Evolutionary conservation across 2,329 filamentous ascomycete species (phyloP).

Genomic region (Penicillium sp.): DNA sequence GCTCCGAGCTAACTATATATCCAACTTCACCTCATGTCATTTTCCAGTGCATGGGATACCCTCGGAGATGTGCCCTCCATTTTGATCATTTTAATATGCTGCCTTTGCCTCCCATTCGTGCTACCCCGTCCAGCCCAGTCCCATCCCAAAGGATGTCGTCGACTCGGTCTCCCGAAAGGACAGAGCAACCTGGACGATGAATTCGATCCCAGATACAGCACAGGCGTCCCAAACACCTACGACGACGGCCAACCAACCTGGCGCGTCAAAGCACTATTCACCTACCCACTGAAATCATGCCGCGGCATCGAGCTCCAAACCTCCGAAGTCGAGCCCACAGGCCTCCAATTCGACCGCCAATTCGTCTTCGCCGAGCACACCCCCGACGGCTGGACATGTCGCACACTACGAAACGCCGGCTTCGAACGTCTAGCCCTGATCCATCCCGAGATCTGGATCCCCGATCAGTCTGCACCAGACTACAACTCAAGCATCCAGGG

Average conservation of each 20-base stretch:
- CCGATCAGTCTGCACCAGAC: slow-evolving; percentile 43
- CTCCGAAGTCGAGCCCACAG: slow-evolving; percentile 61
- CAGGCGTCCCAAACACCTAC: slow-evolving; percentile 30
- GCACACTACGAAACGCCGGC: slow-evolving; percentile 42
- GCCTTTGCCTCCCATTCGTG: slow-evolving; percentile 11
- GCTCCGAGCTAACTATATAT: not conserved
- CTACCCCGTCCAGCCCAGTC: slow-evolving; percentile 4
- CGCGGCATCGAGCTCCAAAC: slow-evolving; percentile 66
- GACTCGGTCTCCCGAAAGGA: slow-evolving; percentile 45
- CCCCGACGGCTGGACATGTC: slow-evolving; percentile 37
- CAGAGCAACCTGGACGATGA: slow-evolving; percentile 55
- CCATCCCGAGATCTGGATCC: slow-evolving; percentile 58
- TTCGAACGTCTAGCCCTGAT: slow-evolving; percentile 66
- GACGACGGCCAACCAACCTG: slow-evolving; percentile 39
- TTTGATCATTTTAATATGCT: slow-evolving; percentile 2
- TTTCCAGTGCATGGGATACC: not conserved
- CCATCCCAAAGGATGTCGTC: slow-evolving; percentile 48
- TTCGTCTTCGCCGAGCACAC: slow-evolving; percentile 71
- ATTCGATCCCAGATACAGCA: slow-evolving; percentile 49
- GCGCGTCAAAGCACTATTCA: slow-evolving; percentile 64
- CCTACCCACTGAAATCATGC: slow-evolving; percentile 83
- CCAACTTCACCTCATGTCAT: not conserved
- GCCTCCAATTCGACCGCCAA: slow-evolving; percentile 73
- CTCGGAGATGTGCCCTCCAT: not conserved
- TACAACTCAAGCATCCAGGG: slow-evolving; percentile 47